Percentiles rank a stretch among this genome's conserved stretches.
phyloP scores from a whole-genome alignment of 345 rosid species.

The Rhizophora apiculata region DNA sequence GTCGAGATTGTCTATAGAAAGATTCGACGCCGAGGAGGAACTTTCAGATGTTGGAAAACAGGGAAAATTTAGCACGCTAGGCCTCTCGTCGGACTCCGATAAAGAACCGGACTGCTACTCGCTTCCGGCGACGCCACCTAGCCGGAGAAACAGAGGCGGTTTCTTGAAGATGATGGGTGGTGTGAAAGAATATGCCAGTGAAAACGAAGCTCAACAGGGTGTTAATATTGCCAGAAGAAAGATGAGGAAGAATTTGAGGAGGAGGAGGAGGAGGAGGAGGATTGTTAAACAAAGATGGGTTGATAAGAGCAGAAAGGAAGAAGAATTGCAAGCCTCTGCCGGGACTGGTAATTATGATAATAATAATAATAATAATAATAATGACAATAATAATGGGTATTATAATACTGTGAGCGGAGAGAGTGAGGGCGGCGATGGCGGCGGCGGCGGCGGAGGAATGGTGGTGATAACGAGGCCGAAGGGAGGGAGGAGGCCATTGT shows the following conservation, averaged over 20 bases:
- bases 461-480: slow-evolving; percentile 79
- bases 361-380: slow-evolving; percentile 18
- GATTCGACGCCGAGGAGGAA: slow-evolving; percentile 81
- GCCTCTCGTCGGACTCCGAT: slow-evolving; percentile 55
- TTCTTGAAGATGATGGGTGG: slow-evolving; percentile 1
- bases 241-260: slow-evolving; percentile 35
- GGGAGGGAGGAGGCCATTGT: slow-evolving; percentile 71
- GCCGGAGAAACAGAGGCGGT: slow-evolving; percentile 30
- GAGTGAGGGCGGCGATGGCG: slow-evolving; percentile 46
- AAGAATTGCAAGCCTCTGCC: not conserved
- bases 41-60: slow-evolving; percentile 47
- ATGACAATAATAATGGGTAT: slow-evolving; percentile 20
- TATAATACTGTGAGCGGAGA: slow-evolving; percentile 50
- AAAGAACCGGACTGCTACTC: slow-evolving; percentile 51
- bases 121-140: slow-evolving; percentile 53
- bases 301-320: slow-evolving; percentile 26
- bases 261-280: slow-evolving; percentile 38
- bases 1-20: slow-evolving; percentile 57
- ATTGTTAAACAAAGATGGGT: slow-evolving; percentile 14
- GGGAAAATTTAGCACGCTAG: slow-evolving; percentile 11
- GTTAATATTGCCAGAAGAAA: not conserved
- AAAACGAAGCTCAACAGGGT: slow-evolving; percentile 51
- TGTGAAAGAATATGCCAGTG: slow-evolving; percentile 70
- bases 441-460: slow-evolving; percentile 32
- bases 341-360: not conserved